These are phyloP conservation scores for Umbelopsis vinacea DNA, from an alignment of 192 early-diverging fungal genomes.

Conservation along the genomic window DNA sequence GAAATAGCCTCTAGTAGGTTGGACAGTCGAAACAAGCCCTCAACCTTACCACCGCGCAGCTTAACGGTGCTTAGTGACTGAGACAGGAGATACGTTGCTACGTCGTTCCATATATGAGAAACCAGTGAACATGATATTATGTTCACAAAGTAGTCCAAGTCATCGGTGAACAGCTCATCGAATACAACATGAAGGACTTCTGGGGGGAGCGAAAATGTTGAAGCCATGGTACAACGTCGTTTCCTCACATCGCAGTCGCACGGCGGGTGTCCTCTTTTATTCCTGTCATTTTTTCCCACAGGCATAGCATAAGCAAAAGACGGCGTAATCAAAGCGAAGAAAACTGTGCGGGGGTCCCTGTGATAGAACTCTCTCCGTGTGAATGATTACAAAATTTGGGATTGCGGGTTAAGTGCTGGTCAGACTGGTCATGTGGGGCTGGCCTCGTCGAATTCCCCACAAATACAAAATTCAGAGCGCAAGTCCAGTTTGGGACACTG, in stretches of 20 bases:
- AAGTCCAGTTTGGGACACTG: too few species aligned
- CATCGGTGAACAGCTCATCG: constrained; percentile 4
- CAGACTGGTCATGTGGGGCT: background rate
- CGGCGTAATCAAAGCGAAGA: background rate
- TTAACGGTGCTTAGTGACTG: background rate
- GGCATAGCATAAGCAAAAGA: constrained; percentile 20
- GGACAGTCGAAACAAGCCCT: constrained; percentile 2
- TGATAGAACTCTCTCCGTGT: background rate
- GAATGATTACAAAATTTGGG: background rate
- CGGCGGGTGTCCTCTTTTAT: constrained; percentile 3
- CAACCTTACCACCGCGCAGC: background rate
- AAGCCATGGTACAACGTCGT: constrained; percentile 7
- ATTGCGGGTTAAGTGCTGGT: background rate
- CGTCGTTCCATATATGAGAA: constrained; percentile 15
- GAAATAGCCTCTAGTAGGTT: background rate
- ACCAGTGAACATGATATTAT: constrained; percentile 15
- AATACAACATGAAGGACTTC: background rate
- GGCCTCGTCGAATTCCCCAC: background rate
- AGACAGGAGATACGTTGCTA: background rate
- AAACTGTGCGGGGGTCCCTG: background rate
- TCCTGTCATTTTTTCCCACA: constrained; percentile 17
- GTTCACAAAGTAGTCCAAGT: constrained; percentile 1
- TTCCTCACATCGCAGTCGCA: background rate
- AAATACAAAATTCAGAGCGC: background rate
- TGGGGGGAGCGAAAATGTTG: constrained; percentile 1